Conservation (phyloP, 768 basidiomycete species). For the Asterophora parasitica region DNA sequence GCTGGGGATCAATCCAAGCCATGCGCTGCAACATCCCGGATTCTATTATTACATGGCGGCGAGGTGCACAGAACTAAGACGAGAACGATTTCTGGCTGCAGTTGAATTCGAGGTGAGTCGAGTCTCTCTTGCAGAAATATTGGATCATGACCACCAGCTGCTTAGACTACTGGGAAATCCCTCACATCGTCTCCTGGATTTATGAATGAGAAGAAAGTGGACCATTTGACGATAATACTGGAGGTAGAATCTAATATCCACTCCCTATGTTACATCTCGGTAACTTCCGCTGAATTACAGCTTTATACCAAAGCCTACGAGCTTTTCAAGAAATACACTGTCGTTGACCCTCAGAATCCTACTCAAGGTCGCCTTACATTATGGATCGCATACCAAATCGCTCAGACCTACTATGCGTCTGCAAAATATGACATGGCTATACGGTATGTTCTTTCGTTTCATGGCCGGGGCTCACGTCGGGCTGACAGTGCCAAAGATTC, state of each 20-base stretch:
- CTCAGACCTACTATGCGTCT: slow-evolving; percentile 75
- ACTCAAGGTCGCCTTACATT: slow-evolving; percentile 78
- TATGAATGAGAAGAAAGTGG: slow-evolving; percentile 87
- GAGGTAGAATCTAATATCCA: slow-evolving; percentile 51
- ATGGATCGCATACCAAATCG: slow-evolving; percentile 90
- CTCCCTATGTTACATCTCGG: neutral
- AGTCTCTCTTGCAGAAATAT: neutral
- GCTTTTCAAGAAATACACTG: slow-evolving; percentile 75
- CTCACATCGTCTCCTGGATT: slow-evolving; percentile 60
- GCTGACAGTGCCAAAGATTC: slow-evolving; percentile 52
- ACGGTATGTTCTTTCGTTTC: slow-evolving; percentile 43
- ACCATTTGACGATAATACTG: slow-evolving; percentile 75
- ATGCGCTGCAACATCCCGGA: slow-evolving; percentile 85
- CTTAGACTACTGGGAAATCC: slow-evolving; percentile 29
- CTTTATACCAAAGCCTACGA: slow-evolving; percentile 95
- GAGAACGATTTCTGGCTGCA: slow-evolving; percentile 59
- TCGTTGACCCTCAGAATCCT: slow-evolving; percentile 33
- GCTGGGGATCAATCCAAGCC: slow-evolving; percentile 72
- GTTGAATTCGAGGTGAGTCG: slow-evolving; percentile 51
- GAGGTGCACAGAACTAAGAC: slow-evolving; percentile 72
- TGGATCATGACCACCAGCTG: slow-evolving; percentile 1
- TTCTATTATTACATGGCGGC: slow-evolving; percentile 92
- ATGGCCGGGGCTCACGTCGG: neutral
- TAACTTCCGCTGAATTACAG: slow-evolving; percentile 32
- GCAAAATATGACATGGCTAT: slow-evolving; percentile 86